These are phyloP conservation scores for Colletotrichum cereale DNA, from an alignment of 2,329 filamentous ascomycete species.

Conservation along the genomic window DNA sequence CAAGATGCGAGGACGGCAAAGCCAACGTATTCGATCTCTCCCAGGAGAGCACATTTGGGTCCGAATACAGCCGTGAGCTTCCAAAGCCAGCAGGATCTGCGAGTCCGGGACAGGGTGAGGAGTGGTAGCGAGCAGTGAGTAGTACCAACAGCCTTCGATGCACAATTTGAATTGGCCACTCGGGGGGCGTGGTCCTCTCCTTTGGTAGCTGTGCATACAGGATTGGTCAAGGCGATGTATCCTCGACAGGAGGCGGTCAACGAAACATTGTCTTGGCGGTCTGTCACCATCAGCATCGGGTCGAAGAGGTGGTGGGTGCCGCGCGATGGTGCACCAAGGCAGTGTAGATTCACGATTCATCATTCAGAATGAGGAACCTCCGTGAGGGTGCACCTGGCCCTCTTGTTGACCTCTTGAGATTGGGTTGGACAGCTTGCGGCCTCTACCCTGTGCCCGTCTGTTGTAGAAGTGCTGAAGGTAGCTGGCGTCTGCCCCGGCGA, in stretches of 20 bases:
- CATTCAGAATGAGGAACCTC: slow-evolving; percentile 30
- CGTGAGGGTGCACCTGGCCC: neutral
- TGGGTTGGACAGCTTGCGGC: neutral
- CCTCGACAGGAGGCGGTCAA: slow-evolving; percentile 31
- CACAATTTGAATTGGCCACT: slow-evolving; percentile 13
- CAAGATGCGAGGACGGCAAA: neutral
- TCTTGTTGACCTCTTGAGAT: slow-evolving; percentile 9
- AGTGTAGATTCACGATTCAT: slow-evolving; percentile 18
- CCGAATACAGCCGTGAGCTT: slow-evolving; percentile 4
- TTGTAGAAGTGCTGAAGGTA: neutral
- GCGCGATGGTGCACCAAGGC: slow-evolving; percentile 8
- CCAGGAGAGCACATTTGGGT: neutral
- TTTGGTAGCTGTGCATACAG: slow-evolving; percentile 1
- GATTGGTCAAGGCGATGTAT: slow-evolving; percentile 1
- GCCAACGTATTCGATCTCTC: neutral
- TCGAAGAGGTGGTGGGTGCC: slow-evolving; percentile 18
- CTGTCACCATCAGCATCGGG: slow-evolving; percentile 19
- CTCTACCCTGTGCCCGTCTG: slow-evolving; percentile 11
- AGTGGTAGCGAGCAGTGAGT: neutral
- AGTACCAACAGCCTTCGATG: slow-evolving; percentile 8
- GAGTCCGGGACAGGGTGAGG: slow-evolving; percentile 5
- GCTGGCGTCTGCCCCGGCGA: neutral
- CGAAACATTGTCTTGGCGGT: slow-evolving; percentile 30
- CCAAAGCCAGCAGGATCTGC: slow-evolving; percentile 19
- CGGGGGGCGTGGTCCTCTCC: slow-evolving; percentile 6